Evolutionary conservation across 2,329 filamentous ascomycete genomes (phyloP), one percentile per base, ranked within the genome.

Genomic region (Leptographium radiaticola): DNA sequence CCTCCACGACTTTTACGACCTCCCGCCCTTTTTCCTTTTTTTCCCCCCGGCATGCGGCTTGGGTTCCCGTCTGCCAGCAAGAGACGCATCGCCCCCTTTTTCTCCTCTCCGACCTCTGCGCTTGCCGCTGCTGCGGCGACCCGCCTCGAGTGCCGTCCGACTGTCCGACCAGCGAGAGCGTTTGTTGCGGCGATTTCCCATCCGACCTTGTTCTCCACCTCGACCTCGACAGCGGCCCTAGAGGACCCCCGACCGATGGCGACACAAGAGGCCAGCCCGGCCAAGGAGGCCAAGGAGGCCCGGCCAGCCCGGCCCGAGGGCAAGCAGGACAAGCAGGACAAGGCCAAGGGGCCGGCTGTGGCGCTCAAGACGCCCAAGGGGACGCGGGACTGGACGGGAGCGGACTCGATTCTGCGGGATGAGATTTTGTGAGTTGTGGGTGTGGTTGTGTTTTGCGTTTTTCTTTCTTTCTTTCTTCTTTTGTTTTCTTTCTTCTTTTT

Each of bases 341-440:
- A 58, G 57, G 45, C 54, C 54, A 61, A 62, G 54, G 51, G 55
- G 9, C 52, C 58, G 9, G 52, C 57, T 6, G 53, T 64, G 16
- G 61, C 80, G 66, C 72, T 88, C 65, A 89, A 89, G 73, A 84
- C 81, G 61, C 84, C 86, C 56, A 89, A 89, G 73, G 86, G 86
- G 58, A 89, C 86, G 52, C 81, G 84, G 62, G 86, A 89, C 67
- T 74, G 80, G 81, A 72, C 77, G 58, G 83, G 81, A 56, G 73
- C 75, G 64, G 79, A 86, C 65, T 81, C 84, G 71, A 75, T 84
- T 60, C 77, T 87, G 62, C 77, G 83, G 59, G 81, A 86, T 65
- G 76, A 79, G 63, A 85, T 86, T 66, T 85, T 86, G 58, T 59
- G 51, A 6, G 58, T n/a, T 9, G 16, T 15, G 25, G 25, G 2